These are phyloP conservation scores for Elaeagnus macrophylla DNA, from an alignment of 306 rosid genomes.

Conservation along the genomic window DNA sequence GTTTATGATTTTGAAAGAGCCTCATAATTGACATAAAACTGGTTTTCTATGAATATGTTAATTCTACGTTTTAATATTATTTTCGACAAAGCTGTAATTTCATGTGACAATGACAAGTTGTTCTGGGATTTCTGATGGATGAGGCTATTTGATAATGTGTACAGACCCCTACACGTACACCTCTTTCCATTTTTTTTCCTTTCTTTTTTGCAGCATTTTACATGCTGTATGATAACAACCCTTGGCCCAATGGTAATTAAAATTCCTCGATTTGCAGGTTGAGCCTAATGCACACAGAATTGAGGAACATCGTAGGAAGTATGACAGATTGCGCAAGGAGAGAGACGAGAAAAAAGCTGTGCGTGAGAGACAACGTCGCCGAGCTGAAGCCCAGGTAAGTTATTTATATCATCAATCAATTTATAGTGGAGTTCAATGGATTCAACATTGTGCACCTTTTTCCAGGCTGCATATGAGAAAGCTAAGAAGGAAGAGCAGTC, in stretches of 20 bases:
- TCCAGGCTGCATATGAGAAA: conserved; percentile 82
- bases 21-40: too few species aligned
- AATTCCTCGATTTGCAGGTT: conserved; percentile 35
- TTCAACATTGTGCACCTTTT: conserved; percentile 16
- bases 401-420: conserved; percentile 1
- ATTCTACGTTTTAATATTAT: too few species aligned
- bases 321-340: conserved; percentile 79
- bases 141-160: too few species aligned
- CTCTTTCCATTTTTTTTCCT: neutral
- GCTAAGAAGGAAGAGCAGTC: conserved; percentile 77
- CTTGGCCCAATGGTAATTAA: too few species aligned
- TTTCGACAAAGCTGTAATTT: too few species aligned
- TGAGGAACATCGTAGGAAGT: conserved; percentile 86
- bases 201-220: neutral
- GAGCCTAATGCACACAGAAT: conserved; percentile 85
- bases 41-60: too few species aligned
- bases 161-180: too few species aligned
- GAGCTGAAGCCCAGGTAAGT: conserved; percentile 80
- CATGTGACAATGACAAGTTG: too few species aligned
- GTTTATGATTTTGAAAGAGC: too few species aligned
- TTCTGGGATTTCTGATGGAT: too few species aligned
- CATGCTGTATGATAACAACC: neutral
- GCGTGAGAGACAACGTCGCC: conserved; percentile 61
- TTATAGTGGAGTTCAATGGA: neutral
- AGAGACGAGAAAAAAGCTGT: conserved; percentile 56